phyloP scores from a whole-genome alignment of 1,139 yeast species.

The Trichomonascaceae sp. region DNA sequence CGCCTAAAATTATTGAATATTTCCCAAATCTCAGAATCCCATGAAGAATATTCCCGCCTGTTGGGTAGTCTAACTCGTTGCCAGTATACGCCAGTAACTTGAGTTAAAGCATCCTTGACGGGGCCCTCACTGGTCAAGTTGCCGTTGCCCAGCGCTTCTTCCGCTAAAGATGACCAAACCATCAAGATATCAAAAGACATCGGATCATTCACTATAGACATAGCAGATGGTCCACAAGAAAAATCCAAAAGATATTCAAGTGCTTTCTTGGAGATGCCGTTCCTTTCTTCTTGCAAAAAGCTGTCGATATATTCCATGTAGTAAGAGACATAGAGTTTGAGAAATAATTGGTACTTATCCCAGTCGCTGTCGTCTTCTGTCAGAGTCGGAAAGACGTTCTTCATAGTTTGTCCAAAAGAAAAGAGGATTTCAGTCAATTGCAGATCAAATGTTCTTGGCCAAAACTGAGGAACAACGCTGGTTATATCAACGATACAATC shows the following conservation, averaged over 20 bases:
- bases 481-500: conserved; percentile 15
- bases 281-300: conserved; percentile 12
- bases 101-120: conserved; percentile 35
- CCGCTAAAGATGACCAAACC: conserved; percentile 77
- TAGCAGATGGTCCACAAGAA: conserved; percentile 49
- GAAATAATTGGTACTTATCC: conserved; percentile 9
- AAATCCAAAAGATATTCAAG: conserved; percentile 42
- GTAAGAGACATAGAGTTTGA: conserved; percentile 13
- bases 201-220: conserved; percentile 60
- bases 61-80: conserved; percentile 45
- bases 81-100: conserved; percentile 57
- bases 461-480: conserved; percentile 13
- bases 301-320: conserved; percentile 14
- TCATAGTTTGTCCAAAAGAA: conserved; percentile 11
- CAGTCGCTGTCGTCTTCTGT: conserved; percentile 3
- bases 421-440: conserved; percentile 12
- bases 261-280: conserved; percentile 12
- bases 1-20: conserved; percentile 65
- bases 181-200: conserved; percentile 62
- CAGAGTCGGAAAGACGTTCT: not conserved
- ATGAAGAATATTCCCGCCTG: conserved; percentile 15
- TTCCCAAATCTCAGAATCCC: conserved; percentile 33
- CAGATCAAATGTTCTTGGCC: conserved; percentile 16
- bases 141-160: conserved; percentile 54
- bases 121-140: conserved; percentile 22